Conservation (phyloP, 371 early-diverging fungal genomes). For the Coemansia sp. region DNA sequence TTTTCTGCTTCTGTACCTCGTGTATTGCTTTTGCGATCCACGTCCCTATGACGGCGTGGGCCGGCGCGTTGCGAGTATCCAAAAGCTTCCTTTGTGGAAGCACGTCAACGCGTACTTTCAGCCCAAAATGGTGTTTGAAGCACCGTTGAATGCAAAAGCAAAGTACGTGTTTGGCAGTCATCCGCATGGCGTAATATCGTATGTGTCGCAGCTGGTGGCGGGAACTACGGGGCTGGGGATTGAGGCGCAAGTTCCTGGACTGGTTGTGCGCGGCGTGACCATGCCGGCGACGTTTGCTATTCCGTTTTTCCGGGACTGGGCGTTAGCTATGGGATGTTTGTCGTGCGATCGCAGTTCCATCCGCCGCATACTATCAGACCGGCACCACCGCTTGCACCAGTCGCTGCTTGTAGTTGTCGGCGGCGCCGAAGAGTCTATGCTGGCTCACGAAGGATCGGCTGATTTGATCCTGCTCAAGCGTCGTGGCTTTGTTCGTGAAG, state of each 20-base stretch:
- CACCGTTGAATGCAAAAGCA: slow-evolving; percentile 43
- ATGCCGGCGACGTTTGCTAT: slow-evolving; percentile 56
- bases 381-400: slow-evolving; percentile 49
- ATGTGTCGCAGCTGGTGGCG: slow-evolving; percentile 80
- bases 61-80: slow-evolving; percentile 21
- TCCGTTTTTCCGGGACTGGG: slow-evolving; percentile 75
- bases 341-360: slow-evolving; percentile 74
- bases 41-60: slow-evolving; percentile 47
- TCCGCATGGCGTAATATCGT: slow-evolving; percentile 81
- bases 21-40: slow-evolving; percentile 37
- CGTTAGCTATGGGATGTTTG: slow-evolving; percentile 69
- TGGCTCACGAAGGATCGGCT: slow-evolving; percentile 61
- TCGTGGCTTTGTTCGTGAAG: slow-evolving; percentile 76
- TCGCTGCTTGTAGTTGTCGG: slow-evolving; percentile 73
- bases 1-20: slow-evolving; percentile 20
- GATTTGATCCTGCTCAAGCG: slow-evolving; percentile 73
- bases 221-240: slow-evolving; percentile 72
- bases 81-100: slow-evolving; percentile 32
- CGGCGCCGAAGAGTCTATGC: slow-evolving; percentile 74
- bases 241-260: slow-evolving; percentile 67
- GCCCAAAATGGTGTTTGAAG: slow-evolving; percentile 58
- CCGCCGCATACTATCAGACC: slow-evolving; percentile 68
- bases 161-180: slow-evolving; percentile 69
- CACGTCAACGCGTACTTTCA: slow-evolving; percentile 44
- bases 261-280: slow-evolving; percentile 59